phyloP scores from a whole-genome alignment of 2,329 filamentous ascomycete species.

The Penicillium sp. region DNA sequence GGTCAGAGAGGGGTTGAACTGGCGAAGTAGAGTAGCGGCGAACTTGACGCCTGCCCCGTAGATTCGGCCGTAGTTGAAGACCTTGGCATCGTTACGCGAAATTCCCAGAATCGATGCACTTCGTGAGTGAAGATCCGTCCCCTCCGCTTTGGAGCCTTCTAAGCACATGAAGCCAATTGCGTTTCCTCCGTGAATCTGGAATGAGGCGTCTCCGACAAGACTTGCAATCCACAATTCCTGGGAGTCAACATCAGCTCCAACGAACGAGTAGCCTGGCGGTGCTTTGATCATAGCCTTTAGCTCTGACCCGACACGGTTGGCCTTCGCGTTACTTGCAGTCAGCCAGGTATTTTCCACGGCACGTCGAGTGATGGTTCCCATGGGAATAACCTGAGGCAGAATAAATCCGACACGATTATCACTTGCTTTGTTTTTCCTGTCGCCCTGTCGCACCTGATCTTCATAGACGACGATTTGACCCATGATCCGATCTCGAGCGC shows the following conservation, averaged over 20 bases:
- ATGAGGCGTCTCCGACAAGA: conserved; percentile 88
- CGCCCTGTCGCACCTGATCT: conserved; percentile 49
- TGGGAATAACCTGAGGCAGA: conserved; percentile 90
- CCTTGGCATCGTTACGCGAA: conserved; percentile 89
- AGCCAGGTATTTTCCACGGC: conserved; percentile 98
- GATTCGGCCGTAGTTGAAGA: conserved; percentile 98
- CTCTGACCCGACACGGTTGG: conserved; percentile 92
- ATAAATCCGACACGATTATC: conserved; percentile 69
- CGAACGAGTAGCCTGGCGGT: conserved; percentile 85
- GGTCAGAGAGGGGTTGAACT: conserved; percentile 84
- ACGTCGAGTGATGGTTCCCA: conserved; percentile 93
- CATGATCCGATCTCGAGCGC: conserved; percentile 85
- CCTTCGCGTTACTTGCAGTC: conserved; percentile 94
- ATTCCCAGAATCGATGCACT: conserved; percentile 92
- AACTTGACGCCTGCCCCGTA: conserved; percentile 98
- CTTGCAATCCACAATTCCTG: conserved; percentile 98
- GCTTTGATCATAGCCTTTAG: conserved; percentile 95
- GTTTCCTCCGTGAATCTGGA: conserved; percentile 92
- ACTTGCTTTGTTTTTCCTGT: conserved; percentile 15
- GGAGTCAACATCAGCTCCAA: conserved; percentile 95
- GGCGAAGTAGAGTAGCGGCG: conserved; percentile 80
- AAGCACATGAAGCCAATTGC: conserved; percentile 99
- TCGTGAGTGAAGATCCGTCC: conserved; percentile 90
- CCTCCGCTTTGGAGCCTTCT: conserved; percentile 89
- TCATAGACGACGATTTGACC: conserved; percentile 94